Conservation (phyloP, 179 eudicot genomes). For the Vitellaria paradoxa region DNA sequence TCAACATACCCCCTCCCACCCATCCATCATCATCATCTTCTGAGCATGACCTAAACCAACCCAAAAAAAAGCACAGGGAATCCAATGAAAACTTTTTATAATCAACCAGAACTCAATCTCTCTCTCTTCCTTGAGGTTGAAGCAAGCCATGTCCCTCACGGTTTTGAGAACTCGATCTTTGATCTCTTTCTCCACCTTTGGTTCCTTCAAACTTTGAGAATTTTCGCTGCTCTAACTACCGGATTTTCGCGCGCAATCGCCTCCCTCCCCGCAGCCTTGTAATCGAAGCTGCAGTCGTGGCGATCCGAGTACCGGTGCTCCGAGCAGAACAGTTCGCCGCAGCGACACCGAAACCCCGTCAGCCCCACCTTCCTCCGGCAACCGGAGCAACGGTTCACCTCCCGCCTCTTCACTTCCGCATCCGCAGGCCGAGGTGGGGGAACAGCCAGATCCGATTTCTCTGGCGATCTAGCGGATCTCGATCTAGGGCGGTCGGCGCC, state of each 20-base stretch:
- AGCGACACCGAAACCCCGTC: constrained; percentile 69
- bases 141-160: neutral
- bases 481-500: constrained; percentile 22
- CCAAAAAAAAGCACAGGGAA: neutral
- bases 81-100: neutral
- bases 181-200: neutral
- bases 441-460: constrained; percentile 6
- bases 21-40: neutral
- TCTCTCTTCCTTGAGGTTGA: neutral
- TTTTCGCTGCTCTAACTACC: constrained; percentile 75
- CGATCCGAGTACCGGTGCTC: constrained; percentile 84
- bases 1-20: constrained; percentile 17
- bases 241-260: constrained; percentile 79
- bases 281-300: constrained; percentile 73
- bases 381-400: constrained; percentile 57
- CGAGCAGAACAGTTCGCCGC: constrained; percentile 75
- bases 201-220: constrained; percentile 50
- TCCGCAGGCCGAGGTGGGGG: neutral
- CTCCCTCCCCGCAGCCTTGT: constrained; percentile 72
- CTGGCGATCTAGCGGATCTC: constrained; percentile 22
- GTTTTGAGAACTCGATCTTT: constrained; percentile 6
- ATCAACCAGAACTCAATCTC: neutral
- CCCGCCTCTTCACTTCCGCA: constrained; percentile 16
- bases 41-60: neutral
- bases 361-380: constrained; percentile 63